Base-by-base conservation (phyloP, 2,329 filamentous ascomycete genomes). In the Coniosporium tulheliwenetii region DNA sequence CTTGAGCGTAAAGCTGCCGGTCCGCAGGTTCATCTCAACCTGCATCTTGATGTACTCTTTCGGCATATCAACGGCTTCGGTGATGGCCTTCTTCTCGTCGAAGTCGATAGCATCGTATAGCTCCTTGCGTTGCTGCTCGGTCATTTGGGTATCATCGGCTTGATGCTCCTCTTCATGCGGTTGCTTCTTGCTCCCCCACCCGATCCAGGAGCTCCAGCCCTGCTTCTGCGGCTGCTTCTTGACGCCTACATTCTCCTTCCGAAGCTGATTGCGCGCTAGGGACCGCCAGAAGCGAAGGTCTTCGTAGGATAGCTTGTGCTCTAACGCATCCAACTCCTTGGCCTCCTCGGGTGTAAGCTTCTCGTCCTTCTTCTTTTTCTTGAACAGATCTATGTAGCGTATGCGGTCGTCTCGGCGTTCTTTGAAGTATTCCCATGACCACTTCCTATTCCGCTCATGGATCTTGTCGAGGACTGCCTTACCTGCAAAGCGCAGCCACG, bases 231-330 rank as follows among this genome's bases (percentile, higher is more conserved):
- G 67, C 8, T 67, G 68, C 52, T 85, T 91, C 52, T 89, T 77
- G n/a, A 89, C 77, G 30, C 84, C 83, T 2, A 91, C 80, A 47
- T 93, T 93, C 56, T 99, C 91, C 57, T 95, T 96, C 51, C 85
- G 85, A 10, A 99, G 68, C 58, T 98, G 84, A 50, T 93, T 98
- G 16, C 91, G 79, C 29, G 89, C 91, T 42, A 98, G 59, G 0
- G 91, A 96, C 47, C 91, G 75, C 87, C 91, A 99, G 64, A 98
- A 99, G 4, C 91, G 81, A 40, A 99, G 69, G 56, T 98, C 93
- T 58, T 98, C 91, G 56, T 98, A 98, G 30, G 73, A 78, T 2
- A 94, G 70, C 56, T 95, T 95, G 66, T 75, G 77, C 57, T 99
- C 91, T 2, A 99, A 70, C 38, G 70, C 70, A 36, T 79, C 75